Evolutionary conservation across 352 stramenopile genomes (phyloP), one percentile per base, ranked within the genome.

Genomic region (Pythium diclinum): DNA sequence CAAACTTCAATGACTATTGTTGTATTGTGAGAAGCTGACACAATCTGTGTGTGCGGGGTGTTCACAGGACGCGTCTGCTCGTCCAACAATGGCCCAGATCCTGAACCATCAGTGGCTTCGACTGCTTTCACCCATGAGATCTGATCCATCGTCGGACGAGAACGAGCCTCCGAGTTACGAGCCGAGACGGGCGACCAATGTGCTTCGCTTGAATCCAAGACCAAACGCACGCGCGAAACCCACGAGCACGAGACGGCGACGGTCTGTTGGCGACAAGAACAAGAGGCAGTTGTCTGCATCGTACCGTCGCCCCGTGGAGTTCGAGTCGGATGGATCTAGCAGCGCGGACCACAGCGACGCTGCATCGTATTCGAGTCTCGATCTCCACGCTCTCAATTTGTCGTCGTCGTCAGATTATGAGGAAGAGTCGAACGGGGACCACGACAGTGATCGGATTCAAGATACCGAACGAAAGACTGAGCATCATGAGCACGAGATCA

Each of bases 101-200:
- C 36, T 87, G 23, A 54, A 76, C 28, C 82, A 89, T 55, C 78
- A 78, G 8, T 91, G 79, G 79, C 68, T 91, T n/a, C 25, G 52
- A 17, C 52, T 44, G 13, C 14, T 46, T 17, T 34, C 21, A 13
- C n/a, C 33, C 9, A 32, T 63, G 74, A 40, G 61, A 70, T 17
- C 52, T 21, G 30, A 61, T n/a, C 25, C 63, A 25, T 30, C 25
- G 16, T 23, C 28, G 5, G 40, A 40, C 40, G 54, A 48, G 11
- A 36, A 3, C 28, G 8, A 17, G 2, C 6, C 3, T 2, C 42
- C 28, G 16, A 28, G 9, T 5, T 36, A 56, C 19, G 5, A 40
- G 38, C 21, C 13, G 6, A 23, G 36, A 23, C 30, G 19, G 14
- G 25, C 28, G 0, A 33, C 42, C 21, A 3, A 19, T 3, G 44